A percentile compares a stretch with the other conserved stretches of the same genome.
phyloP scores from a whole-genome alignment of 2,329 filamentous ascomycete species.

The Sphaerulina vaccinii region DNA sequence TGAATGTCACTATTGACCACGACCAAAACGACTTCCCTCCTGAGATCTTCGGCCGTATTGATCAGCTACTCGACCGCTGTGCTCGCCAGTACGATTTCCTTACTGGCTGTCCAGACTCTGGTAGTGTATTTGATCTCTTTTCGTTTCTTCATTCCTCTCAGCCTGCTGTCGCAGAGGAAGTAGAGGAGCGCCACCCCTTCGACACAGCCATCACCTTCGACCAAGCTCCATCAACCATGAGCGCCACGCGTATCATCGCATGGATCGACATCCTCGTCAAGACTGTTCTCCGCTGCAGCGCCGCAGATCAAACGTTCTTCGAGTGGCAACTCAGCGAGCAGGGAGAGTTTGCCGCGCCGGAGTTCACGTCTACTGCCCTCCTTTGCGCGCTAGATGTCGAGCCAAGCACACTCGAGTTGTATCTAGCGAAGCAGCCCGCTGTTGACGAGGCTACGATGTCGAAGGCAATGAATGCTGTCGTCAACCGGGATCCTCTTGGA shows the following conservation, averaged over 20 bases:
- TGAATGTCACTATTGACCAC: conserved; percentile 3
- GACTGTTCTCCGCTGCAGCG: neutral
- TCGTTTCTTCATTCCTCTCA: neutral
- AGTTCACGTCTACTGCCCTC: neutral
- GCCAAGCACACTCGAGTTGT: neutral
- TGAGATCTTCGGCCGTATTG: neutral
- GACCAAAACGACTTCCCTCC: neutral
- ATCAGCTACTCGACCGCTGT: neutral
- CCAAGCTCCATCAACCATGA: conserved; percentile 5
- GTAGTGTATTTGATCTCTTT: neutral
- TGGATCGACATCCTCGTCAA: conserved; percentile 12
- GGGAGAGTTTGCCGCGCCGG: conserved; percentile 11
- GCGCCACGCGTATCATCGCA: neutral
- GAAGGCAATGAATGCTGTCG: neutral
- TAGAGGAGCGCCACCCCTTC: conserved; percentile 2
- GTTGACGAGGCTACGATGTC: neutral
- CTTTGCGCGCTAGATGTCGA: conserved; percentile 5
- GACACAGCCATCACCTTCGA: conserved; percentile 7
- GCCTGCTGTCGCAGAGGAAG: neutral
- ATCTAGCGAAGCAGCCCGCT: neutral
- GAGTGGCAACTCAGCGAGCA: conserved; percentile 13
- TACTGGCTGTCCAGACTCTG: neutral
- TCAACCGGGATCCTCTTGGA: neutral
- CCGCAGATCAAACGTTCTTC: conserved; percentile 5
- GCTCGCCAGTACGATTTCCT: conserved; percentile 8